Evolutionary conservation across 805 yeast species (phyloP), one percentile per base, ranked within the genome.

Genomic region (Lachancea fermentati): DNA sequence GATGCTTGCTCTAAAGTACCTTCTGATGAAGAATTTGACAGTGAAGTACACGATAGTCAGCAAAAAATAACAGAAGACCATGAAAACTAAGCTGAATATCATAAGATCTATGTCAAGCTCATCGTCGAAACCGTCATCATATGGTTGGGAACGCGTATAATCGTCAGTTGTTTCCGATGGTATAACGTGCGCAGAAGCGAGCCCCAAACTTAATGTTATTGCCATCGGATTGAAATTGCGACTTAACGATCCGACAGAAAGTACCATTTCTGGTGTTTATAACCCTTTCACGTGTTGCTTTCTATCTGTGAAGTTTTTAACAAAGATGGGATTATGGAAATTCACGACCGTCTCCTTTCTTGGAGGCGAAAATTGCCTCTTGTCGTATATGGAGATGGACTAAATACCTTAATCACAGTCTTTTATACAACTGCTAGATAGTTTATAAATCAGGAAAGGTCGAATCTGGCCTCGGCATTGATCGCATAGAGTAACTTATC

Each of bases 391-490:
- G 26, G n/a, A n/a, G n/a, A n/a, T n/a, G n/a, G n/a, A n/a, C n/a
- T n/a, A n/a, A n/a, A n/a, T n/a, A n/a, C n/a, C n/a, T n/a, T n/a
- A n/a, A n/a, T n/a, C n/a, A n/a, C n/a, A n/a, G n/a, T n/a, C n/a
- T n/a, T n/a, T n/a, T n/a, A n/a, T n/a, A n/a, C n/a, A 28, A 24
- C 13, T 32, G 14, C 13, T 6, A 4, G 13, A 11, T 25, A n/a
- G 17, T 36, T 22, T 24, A 19, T 15, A 19, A n/a, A 4, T 47
- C 52, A 81, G 0, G 86, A 78, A 45, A 91, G 69, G 51, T 91
- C 97, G 58, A 91, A 91, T 2, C 97, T 85, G 1, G 96, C 88
- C 3, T 80, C 87, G 0, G 89, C 71, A 42, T 78, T 76, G 36
- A 93, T 88, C 1, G 96, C 78, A 58, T 83, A 86, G 17, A 87